A percentile compares a stretch with the other conserved stretches of the same genome.
Conservation (phyloP, 139 green algal species). For the Chlamydomonas schloesseri region DNA sequence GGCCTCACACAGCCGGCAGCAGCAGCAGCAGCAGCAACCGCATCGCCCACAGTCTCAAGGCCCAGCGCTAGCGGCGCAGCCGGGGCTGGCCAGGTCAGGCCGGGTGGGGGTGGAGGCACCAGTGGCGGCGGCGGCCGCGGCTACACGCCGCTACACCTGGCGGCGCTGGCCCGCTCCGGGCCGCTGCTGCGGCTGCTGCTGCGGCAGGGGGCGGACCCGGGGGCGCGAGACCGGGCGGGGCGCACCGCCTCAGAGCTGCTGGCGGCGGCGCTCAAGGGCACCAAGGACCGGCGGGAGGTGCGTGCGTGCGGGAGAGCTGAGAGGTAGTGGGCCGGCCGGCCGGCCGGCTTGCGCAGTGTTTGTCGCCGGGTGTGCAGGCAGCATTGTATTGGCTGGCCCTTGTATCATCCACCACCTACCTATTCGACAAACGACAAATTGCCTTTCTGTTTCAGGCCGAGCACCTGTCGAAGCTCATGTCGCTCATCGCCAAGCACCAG, state of each 20-base stretch:
- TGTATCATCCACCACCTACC: too few relatives aligned
- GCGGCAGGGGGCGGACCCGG: conserved; percentile 5
- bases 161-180: not conserved
- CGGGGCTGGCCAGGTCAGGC: too few relatives aligned
- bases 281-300: conserved; percentile 26
- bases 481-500: not conserved
- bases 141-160: conserved; percentile 38
- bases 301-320: not conserved
- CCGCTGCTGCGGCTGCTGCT: conserved; percentile 36
- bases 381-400: too few relatives aligned
- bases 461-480: not conserved
- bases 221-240: not conserved
- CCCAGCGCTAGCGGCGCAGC: too few relatives aligned
- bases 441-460: not conserved
- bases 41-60: too few relatives aligned
- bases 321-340: too few relatives aligned
- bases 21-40: too few relatives aligned
- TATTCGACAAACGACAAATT: too few relatives aligned
- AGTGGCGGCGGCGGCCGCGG: not conserved
- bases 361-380: too few relatives aligned
- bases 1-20: too few relatives aligned
- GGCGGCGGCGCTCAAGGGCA: not conserved
- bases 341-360: too few relatives aligned
- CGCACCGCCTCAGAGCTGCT: conserved; percentile 5
- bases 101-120: too few relatives aligned